phyloP scores from a whole-genome alignment of 441 rosid genomes.

The Erodium trifolium region DNA sequence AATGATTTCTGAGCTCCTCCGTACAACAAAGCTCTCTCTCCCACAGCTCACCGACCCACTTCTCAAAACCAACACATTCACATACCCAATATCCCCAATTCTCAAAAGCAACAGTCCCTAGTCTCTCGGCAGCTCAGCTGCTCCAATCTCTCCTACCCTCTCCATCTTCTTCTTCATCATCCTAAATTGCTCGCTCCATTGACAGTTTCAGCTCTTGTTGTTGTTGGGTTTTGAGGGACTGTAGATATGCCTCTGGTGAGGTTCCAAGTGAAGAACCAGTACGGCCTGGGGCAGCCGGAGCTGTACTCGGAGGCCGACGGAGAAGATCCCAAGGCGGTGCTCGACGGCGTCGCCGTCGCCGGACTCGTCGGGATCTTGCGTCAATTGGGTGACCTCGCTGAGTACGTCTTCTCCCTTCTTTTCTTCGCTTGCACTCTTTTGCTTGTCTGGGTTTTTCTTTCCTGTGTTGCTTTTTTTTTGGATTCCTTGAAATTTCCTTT shows the following conservation, averaged over 20 bases:
- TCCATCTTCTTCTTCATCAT: background rate
- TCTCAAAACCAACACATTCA: background rate
- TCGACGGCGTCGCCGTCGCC: conserved; percentile 76
- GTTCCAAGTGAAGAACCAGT: conserved; percentile 70
- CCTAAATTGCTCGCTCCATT: background rate
- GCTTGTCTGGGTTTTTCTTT: background rate
- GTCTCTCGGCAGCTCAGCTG: conserved; percentile 47
- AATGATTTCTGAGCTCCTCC: background rate
- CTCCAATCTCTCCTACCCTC: conserved; percentile 42
- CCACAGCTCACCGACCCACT: background rate
- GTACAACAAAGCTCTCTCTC: background rate
- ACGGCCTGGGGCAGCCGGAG: conserved; percentile 56
- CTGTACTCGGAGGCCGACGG: conserved; percentile 30
- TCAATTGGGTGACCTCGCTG: conserved; percentile 94
- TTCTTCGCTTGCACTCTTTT: background rate
- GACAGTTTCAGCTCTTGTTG: conserved; percentile 2
- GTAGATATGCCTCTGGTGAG: conserved; percentile 69
- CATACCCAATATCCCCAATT: too few species aligned
- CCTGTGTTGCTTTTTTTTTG: background rate
- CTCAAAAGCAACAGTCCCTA: too few species aligned
- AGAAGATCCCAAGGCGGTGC: conserved; percentile 81
- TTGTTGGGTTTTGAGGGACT: conserved; percentile 13
- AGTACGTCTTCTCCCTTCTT: conserved; percentile 36
- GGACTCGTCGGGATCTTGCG: conserved; percentile 99
- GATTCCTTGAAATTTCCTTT: background rate